Evolutionary conservation across 192 early-diverging fungal genomes (phyloP).

Genomic region (Umbelopsis isabellina): DNA sequence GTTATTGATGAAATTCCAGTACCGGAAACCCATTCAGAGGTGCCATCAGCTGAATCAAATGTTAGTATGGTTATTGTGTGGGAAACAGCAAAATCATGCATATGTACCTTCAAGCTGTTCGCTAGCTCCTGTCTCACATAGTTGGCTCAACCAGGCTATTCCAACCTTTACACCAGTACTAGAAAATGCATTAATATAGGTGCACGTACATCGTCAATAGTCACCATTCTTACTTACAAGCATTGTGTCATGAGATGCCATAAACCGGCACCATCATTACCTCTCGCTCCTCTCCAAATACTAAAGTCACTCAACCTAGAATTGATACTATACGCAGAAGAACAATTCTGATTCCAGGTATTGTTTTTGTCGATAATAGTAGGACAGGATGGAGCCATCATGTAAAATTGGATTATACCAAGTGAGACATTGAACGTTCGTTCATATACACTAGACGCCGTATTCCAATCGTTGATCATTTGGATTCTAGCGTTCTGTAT

Average conservation of each 20-base stretch:
- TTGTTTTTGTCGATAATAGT: conserved; percentile 32
- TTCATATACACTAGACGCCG: conserved; percentile 84
- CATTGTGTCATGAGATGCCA: conserved; percentile 95
- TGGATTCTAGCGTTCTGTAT: conserved; percentile 63
- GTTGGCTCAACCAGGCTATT: conserved; percentile 82
- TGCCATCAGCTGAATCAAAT: conserved; percentile 26
- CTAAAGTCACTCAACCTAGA: conserved; percentile 86
- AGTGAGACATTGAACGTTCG: conserved; percentile 84
- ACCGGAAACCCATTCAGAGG: conserved; percentile 66
- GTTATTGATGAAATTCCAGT: conserved; percentile 84
- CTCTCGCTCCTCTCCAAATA: conserved; percentile 73
- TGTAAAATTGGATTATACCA: conserved; percentile 77
- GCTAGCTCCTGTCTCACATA: conserved; percentile 67
- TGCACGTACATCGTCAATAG: not conserved
- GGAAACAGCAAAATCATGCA: no score
- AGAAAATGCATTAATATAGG: conserved; percentile 9
- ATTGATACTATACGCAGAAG: conserved; percentile 71
- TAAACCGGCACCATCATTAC: conserved; percentile 74
- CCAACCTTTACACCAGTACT: conserved; percentile 79
- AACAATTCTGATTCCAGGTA: conserved; percentile 84
- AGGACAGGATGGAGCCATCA: conserved; percentile 68
- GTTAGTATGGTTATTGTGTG: not conserved
- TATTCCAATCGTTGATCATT: conserved; percentile 84
- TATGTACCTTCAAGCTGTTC: conserved; percentile 45
- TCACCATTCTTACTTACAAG: conserved; percentile 42